phyloP scores from a whole-genome alignment of 2,329 filamentous ascomycete genomes.

The Fusarium bulbicola region DNA sequence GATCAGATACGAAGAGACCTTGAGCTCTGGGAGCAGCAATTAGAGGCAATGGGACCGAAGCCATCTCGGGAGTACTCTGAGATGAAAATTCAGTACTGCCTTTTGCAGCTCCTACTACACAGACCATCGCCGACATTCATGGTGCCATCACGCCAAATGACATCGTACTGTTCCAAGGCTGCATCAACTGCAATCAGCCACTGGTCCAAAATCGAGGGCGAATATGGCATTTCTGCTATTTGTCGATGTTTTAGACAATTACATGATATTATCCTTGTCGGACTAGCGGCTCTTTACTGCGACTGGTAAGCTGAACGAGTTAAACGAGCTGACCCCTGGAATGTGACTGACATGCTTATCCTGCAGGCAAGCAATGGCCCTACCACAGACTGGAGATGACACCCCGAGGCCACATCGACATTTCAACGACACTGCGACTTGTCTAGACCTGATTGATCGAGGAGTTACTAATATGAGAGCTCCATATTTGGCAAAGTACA shows the following conservation, averaged over 20 bases:
- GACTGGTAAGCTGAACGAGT: not conserved
- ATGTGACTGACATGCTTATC: not conserved
- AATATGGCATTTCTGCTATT: not conserved
- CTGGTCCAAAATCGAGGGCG: not conserved
- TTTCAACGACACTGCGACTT: not conserved
- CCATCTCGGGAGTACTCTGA: not conserved
- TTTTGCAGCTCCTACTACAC: not conserved
- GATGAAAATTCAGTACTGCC: conserved; percentile 8
- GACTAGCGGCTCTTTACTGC: not conserved
- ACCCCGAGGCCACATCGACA: not conserved
- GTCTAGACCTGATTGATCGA: not conserved
- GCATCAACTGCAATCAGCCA: not conserved
- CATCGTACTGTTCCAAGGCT: not conserved
- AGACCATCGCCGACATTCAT: not conserved
- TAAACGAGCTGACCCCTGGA: no score
- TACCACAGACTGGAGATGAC: fast-evolving
- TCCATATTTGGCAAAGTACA: fast-evolving
- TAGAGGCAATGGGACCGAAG: not conserved
- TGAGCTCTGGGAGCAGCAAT: not conserved
- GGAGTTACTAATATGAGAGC: not conserved
- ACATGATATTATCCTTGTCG: not conserved
- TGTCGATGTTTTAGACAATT: not conserved
- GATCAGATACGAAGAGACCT: not conserved
- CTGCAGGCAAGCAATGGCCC: not conserved
- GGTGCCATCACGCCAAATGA: not conserved